These are phyloP conservation scores for Hippophae tibetana DNA, from an alignment of 306 rosid species.

Conservation along the genomic window DNA sequence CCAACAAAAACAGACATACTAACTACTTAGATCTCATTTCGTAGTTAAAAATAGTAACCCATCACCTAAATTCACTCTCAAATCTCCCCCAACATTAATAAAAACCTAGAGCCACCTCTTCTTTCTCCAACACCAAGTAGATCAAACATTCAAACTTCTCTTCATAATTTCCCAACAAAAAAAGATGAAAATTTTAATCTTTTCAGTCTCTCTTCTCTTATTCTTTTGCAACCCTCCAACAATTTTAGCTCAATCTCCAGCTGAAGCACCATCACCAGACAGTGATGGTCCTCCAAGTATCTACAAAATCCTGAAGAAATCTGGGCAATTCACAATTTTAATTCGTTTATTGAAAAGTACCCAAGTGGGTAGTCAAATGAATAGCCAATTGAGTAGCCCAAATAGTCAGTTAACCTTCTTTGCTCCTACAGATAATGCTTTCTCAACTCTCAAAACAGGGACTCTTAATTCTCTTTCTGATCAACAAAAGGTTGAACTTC, in stretches of 20 bases:
- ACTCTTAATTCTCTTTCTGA: constrained; percentile 51
- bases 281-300: constrained; percentile 39
- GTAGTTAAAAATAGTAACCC: no score
- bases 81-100: no score
- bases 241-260: not conserved
- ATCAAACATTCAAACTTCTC: no score
- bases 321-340: constrained; percentile 41
- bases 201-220: no score
- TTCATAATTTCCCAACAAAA: no score
- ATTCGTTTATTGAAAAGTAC: constrained; percentile 55
- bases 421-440: constrained; percentile 54
- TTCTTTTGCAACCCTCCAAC: no score
- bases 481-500: constrained; percentile 51
- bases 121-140: no score
- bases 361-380: constrained; percentile 48
- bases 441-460: constrained; percentile 46
- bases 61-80: no score
- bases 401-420: constrained; percentile 39
- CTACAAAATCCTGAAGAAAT: constrained; percentile 53
- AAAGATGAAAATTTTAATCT: no score
- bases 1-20: no score
- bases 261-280: constrained; percentile 29
- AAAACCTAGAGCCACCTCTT: no score
- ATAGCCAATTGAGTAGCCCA: constrained; percentile 42
- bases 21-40: no score